phyloP scores from a whole-genome alignment of 805 yeast species.

The Candida loeiensis region DNA sequence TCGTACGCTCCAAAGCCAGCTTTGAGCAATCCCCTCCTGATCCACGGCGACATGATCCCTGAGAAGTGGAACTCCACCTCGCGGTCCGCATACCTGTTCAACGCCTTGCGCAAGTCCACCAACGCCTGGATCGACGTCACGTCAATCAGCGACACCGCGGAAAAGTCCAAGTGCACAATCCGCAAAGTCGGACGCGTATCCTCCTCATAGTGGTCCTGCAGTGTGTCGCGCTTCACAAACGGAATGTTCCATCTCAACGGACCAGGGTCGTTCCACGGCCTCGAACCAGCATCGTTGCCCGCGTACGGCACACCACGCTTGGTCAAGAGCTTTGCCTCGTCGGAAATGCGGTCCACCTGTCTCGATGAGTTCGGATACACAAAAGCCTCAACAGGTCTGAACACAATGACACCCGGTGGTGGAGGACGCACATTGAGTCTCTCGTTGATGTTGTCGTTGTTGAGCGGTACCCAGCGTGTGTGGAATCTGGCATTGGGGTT shows the following conservation, averaged over 20 bases:
- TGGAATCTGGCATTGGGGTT: slow-evolving; percentile 43
- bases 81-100: slow-evolving; percentile 70
- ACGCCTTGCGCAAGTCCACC: slow-evolving; percentile 69
- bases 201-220: slow-evolving; percentile 13
- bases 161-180: slow-evolving; percentile 76
- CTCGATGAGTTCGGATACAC: slow-evolving; percentile 77
- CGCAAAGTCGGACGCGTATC: slow-evolving; percentile 63
- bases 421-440: slow-evolving; percentile 65
- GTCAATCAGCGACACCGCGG: slow-evolving; percentile 72
- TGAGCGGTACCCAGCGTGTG: slow-evolving; percentile 68
- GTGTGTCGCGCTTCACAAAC: slow-evolving; percentile 20
- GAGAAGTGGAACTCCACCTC: slow-evolving; percentile 88
- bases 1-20: slow-evolving; percentile 72
- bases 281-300: slow-evolving; percentile 45
- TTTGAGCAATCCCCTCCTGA: slow-evolving; percentile 67
- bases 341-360: slow-evolving; percentile 66
- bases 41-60: slow-evolving; percentile 84
- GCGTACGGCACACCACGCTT: slow-evolving; percentile 53
- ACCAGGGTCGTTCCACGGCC: slow-evolving; percentile 93
- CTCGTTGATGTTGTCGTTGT: slow-evolving; percentile 49
- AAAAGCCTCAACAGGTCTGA: slow-evolving; percentile 76
- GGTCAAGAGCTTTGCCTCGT: slow-evolving; percentile 60
- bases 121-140: slow-evolving; percentile 76
- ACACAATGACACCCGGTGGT: slow-evolving; percentile 88
- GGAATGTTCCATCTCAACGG: slow-evolving; percentile 42